Conservation (phyloP, 2,329 filamentous ascomycete genomes). For the Penicillium sp. region DNA sequence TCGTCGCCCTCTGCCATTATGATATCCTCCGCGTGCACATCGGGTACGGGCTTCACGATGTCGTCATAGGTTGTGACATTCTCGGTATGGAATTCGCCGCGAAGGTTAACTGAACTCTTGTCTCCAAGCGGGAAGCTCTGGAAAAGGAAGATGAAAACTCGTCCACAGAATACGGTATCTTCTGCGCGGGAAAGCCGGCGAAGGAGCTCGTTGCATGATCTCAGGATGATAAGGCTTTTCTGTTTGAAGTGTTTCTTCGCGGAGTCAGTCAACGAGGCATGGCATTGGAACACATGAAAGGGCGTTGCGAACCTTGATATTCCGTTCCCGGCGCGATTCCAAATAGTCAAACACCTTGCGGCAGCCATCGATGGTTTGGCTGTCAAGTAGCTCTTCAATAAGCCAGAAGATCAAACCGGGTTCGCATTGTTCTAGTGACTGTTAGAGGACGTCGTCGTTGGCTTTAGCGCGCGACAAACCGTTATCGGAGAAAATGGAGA, state of each 20-base stretch:
- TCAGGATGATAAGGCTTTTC: conserved; percentile 83
- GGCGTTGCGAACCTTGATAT: conserved; percentile 61
- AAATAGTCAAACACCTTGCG: conserved; percentile 90
- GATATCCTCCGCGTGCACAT: conserved; percentile 61
- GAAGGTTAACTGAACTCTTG: conserved; percentile 92
- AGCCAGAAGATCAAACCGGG: conserved; percentile 81
- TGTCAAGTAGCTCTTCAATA: conserved; percentile 91
- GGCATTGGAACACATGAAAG: not conserved
- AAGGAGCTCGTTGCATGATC: conserved; percentile 92
- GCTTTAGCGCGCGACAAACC: conserved; percentile 50
- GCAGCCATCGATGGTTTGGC: conserved; percentile 89
- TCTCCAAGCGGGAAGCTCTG: conserved; percentile 96
- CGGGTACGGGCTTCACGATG: conserved; percentile 34
- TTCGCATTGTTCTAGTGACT: conserved; percentile 56
- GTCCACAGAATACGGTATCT: conserved; percentile 93
- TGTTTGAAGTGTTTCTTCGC: conserved; percentile 65
- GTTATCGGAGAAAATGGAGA: conserved; percentile 81
- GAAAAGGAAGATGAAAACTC: conserved; percentile 98
- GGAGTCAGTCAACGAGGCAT: conserved; percentile 20
- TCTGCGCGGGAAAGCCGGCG: conserved; percentile 89
- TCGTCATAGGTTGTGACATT: conserved; percentile 85
- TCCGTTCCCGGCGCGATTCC: conserved; percentile 83
- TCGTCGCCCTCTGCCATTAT: conserved; percentile 48
- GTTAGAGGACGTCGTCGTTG: conserved; percentile 19
- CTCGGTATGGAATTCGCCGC: conserved; percentile 92